Base-by-base conservation (phyloP, 2,329 filamentous ascomycete species). In the Penicillium oxalicum region DNA sequence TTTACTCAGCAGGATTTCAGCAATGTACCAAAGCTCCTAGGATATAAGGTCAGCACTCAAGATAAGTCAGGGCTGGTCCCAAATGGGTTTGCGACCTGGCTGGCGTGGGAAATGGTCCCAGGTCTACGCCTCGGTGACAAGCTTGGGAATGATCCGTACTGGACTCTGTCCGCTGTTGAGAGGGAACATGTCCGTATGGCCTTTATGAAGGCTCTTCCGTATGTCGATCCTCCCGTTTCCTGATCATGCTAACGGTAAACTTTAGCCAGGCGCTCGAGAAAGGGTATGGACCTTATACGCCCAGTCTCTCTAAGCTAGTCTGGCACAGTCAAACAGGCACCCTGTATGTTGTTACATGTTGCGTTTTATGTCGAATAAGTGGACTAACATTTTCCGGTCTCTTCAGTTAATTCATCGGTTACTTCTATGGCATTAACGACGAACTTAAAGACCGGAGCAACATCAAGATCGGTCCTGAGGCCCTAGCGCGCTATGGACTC, bases 341-440 rank as follows among this genome's bases (percentile, higher is more conserved):
- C 47, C 47, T 49, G 47, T 50, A 50, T 38, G 36, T 40, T 38
- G 46, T 46, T 46, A 46, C 37, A 44, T 29, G 42, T 37, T 44
- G 42, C 42, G 32, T 34, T 39, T 43, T 27, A 47, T 43, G 33
- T 47, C 48, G 42, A 47, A 40, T 43, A 39, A 50, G 45, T 44
- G 40, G 45, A 48, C 26, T 32, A 26, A 48, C 25, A 44, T 44
- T 44, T 43, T 42, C 33, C 38, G 12, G 13, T 44, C 33, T 47
- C 42, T 47, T 43, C 34, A 50, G 48, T 47, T 47, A 50, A 18
- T 50, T 47, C 48, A 47, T 50, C 44, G 44, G 39, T 28, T 47
- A 47, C 39, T 26, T 47, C 38, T 26, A 42, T 27, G 44, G 48
- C 38, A 50, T 39, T 33, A 44, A 37, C 11, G 26, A 39, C 37